Base-by-base conservation (phyloP, 2,329 filamentous ascomycete genomes). In the Botryotinia convoluta region DNA sequence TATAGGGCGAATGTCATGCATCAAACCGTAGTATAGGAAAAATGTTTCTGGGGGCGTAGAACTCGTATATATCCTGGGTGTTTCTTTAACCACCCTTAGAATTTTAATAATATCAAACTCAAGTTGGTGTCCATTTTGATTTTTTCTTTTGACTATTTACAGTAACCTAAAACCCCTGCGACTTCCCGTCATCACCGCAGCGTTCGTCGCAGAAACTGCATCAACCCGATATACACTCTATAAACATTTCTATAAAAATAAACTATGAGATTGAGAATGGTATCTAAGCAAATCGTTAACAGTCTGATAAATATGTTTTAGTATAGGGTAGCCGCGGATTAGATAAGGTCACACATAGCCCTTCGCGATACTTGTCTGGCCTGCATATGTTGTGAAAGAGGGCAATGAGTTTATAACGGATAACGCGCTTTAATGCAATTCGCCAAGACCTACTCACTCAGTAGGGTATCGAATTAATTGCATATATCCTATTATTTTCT, bases 21-120 rank as follows among this genome's bases (percentile, higher is more conserved):
- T 62, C 73, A 74, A 60, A 73, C 74, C 32, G 65, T 69, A 29
- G 65, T 69, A 63, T 85, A 90, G 75, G 86, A 89, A 72, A 91
- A 91, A 0, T 93, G 90, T 78, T 86, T 42, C 8, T 57, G 51
- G 18, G 37, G 51, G 65, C n/a, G 48, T 42, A 29, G 85, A 73
- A 32, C 37, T 69, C 39, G 37, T 69, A 44, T 69, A 69, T 57
- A 69, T 42, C 37, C 45, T 48, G 20, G 26, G 18, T 9, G 16
- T 57, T 26, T 32, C 3, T 57, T 68, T 42, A 14, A 32, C 22
- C 12, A 54, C 7, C 20, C 57, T 32, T 44, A 69, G 10, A 57
- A 59, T 14, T 14, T 57, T 32, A 69, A 68, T 68, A 57, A 57
- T 57, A 26, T 57, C 54, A 32, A 18, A 57, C 64, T 39, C 26